Base-by-base conservation (phyloP, 2,329 filamentous ascomycete genomes). In the Sclerotinia subarctica region DNA sequence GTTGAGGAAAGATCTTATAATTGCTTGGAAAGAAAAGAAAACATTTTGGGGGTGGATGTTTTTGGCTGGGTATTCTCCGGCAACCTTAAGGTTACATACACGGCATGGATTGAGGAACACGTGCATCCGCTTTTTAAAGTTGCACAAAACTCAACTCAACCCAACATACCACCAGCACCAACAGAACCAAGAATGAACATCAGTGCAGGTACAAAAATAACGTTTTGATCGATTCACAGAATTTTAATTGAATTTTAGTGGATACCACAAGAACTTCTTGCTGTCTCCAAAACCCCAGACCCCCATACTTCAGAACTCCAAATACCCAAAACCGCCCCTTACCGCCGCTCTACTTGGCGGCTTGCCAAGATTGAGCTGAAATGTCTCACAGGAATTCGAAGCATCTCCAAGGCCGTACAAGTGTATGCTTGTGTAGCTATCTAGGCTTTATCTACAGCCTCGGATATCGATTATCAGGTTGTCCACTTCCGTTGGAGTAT, bases 291-390 rank as follows among this genome's bases (percentile, higher is more conserved):
- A 46, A 15, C 15, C 44, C 44, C 44, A 17, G 29, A 35, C n/a
- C 58, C 46, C 58, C 46, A 49, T 51, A 38, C 53, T 56, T 15
- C 15, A 42, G 15, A 42, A 42, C 5, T 21, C 29, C 29, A 35
- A 35, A 35, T 24, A 10, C 29, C 29, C 21, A 35, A 35, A 35
- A 38, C 10, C 29, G 35, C 35, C 52, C 53, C 53, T 56, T 56
- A 56, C 32, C 19, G 7, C 15, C 19, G 7, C n/a, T 51, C 19
- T 66, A 26, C 53, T 15, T 42, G 64, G 32, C 35, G 46, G 29
- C 38, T 26, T 38, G 64, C 53, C 64, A 59, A 66, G 64, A 19
- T 59, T 15, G 46, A 66, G 64, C 64, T 66, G 64, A 66, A 64
- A 42, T 51, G 32, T n/a, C 17, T 42, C 47, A 64, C 60, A 64